Evolutionary conservation across 176 grass and related monocot genomes (phyloP).

Genomic region (Aegilops longissima): DNA sequence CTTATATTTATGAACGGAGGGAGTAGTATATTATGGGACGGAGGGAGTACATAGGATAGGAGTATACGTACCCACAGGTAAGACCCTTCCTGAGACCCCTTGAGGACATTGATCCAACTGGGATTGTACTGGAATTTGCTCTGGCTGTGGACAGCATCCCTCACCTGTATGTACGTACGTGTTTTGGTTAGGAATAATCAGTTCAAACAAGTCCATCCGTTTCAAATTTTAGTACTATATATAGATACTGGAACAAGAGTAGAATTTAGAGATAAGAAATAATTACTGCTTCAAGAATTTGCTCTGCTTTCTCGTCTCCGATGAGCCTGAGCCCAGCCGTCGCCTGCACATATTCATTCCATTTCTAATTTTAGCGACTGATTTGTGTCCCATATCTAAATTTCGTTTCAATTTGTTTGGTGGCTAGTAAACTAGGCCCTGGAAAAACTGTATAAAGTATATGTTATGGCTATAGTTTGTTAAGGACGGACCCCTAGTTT

Average conservation of each 20-base stretch:
- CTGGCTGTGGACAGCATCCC: constrained; percentile 32
- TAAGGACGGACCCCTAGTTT: constrained; percentile 38
- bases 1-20: too few relatives aligned
- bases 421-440: too few relatives aligned
- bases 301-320: constrained; percentile 28
- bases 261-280: neutral
- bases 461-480: too few relatives aligned
- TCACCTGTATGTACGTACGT: constrained; percentile 4
- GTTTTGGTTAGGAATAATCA: neutral
- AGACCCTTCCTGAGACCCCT: constrained; percentile 55
- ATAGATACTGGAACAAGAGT: too few relatives aligned
- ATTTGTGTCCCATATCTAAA: too few relatives aligned
- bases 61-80: constrained; percentile 49
- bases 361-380: too few relatives aligned
- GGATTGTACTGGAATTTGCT: neutral
- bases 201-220: neutral
- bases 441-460: too few relatives aligned
- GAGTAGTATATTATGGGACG: too few relatives aligned
- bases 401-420: too few relatives aligned
- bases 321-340: constrained; percentile 48
- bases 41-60: too few relatives aligned
- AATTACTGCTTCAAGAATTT: constrained; percentile 46
- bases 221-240: too few relatives aligned
- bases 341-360: constrained; percentile 21
- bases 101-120: constrained; percentile 34